Evolutionary conservation across 345 rosid species (phyloP).

Genomic region (Nephelium lappaceum): DNA sequence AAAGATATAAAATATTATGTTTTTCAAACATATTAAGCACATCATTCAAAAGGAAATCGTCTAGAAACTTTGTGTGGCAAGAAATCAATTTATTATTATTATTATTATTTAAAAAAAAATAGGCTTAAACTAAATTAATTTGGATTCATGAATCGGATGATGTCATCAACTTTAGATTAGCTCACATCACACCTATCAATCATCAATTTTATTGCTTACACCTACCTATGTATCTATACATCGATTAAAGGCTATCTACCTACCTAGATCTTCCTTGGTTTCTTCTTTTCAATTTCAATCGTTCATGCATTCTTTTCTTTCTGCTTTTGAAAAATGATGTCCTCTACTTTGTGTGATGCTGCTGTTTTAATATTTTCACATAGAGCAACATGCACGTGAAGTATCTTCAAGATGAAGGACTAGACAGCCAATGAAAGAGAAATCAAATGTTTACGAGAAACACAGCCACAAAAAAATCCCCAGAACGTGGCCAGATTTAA

Average conservation of each 20-base stretch:
- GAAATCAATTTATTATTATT: no score
- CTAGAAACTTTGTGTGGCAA: no score
- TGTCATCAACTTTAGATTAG: background rate
- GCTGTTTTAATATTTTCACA: background rate
- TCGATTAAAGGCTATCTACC: background rate
- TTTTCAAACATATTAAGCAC: no score
- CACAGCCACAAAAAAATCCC: background rate
- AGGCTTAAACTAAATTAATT: background rate
- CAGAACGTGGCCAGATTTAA: no score
- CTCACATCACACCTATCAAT: background rate
- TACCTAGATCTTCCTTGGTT: background rate
- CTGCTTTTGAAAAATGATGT: background rate
- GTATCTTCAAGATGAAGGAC: background rate
- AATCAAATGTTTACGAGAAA: background rate
- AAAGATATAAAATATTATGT: no score
- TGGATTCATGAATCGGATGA: background rate
- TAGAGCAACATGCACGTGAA: background rate
- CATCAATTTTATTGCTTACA: background rate
- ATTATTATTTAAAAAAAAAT: no score
- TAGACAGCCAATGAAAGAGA: background rate
- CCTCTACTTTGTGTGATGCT: background rate
- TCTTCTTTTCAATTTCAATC: background rate
- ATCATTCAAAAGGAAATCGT: no score
- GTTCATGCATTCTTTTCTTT: background rate
- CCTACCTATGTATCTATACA: background rate